These are phyloP conservation scores for Escallonia herrerae DNA, from an alignment of 129 eudicot genomes.

Conservation along the genomic window DNA sequence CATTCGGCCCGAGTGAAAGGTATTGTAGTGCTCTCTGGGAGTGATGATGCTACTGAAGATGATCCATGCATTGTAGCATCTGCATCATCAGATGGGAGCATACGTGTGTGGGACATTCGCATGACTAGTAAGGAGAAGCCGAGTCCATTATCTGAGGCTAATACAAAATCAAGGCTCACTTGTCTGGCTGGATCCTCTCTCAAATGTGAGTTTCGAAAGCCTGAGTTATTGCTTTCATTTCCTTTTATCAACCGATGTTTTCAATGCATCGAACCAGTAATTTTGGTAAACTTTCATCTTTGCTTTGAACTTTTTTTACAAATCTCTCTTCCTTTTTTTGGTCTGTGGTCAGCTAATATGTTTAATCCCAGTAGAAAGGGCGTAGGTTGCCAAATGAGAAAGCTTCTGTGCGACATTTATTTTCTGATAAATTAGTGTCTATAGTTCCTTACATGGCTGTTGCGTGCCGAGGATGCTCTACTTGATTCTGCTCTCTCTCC, in stretches of 20 bases:
- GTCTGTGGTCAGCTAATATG: not conserved
- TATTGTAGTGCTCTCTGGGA: constrained; percentile 62
- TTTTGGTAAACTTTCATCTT: not conserved
- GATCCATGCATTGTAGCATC: constrained; percentile 78
- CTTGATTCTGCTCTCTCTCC: not conserved
- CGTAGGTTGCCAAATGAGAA: constrained; percentile 8
- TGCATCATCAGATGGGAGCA: constrained; percentile 93
- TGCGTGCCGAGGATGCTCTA: not conserved
- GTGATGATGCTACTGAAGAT: constrained; percentile 37
- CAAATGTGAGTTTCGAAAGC: constrained; percentile 45
- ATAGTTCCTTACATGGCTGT: not conserved
- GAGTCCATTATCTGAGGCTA: constrained; percentile 66
- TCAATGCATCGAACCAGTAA: not conserved
- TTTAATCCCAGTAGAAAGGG: not conserved
- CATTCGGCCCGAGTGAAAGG: constrained; percentile 90
- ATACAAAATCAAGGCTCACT: constrained; percentile 90
- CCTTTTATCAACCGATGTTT: not conserved
- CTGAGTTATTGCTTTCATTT: not conserved
- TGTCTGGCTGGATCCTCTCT: constrained; percentile 96
- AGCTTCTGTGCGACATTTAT: not conserved
- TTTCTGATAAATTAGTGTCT: not conserved
- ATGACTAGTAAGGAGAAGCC: constrained; percentile 46
- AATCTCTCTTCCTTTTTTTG: not conserved
- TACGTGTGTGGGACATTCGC: constrained; percentile 93
- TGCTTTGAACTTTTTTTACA: not conserved